A percentile compares a stretch with the other conserved stretches of the same genome.
Conservation (phyloP, 2,329 filamentous ascomycete species). For the Aureobasidium sp. region DNA sequence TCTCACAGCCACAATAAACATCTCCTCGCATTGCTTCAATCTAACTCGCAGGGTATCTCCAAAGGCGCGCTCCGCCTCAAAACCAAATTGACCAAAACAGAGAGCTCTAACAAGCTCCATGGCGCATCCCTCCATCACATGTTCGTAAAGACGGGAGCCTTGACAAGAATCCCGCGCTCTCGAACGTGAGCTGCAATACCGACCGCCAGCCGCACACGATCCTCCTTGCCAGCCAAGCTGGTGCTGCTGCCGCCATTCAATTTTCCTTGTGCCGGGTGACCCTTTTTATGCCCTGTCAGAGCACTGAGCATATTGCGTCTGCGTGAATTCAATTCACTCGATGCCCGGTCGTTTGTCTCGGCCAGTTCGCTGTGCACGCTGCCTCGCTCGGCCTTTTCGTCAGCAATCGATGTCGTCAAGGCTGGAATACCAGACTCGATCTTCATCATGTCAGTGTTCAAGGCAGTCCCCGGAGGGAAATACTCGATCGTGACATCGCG, state of each 20-base stretch:
- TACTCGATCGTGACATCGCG: conserved; percentile 85
- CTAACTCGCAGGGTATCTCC: conserved; percentile 12
- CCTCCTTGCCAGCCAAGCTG: conserved; percentile 35
- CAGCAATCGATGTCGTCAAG: conserved; percentile 36
- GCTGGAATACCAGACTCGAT: conserved; percentile 55
- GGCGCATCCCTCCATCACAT: neutral
- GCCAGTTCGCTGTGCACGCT: conserved; percentile 29
- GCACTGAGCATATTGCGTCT: conserved; percentile 39
- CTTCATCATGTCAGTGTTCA: conserved; percentile 76
- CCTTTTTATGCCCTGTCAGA: conserved; percentile 33
- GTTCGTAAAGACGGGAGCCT: conserved; percentile 32
- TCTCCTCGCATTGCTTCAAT: neutral
- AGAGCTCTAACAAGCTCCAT: neutral
- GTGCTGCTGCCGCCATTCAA: conserved; percentile 29
- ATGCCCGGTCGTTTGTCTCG: conserved; percentile 20
- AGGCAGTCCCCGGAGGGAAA: conserved; percentile 65
- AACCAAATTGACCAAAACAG: neutral
- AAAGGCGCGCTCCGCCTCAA: conserved; percentile 5
- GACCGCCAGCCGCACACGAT: conserved; percentile 42
- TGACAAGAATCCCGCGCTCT: conserved; percentile 43
- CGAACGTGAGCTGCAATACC: conserved; percentile 43
- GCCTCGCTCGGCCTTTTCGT: conserved; percentile 37
- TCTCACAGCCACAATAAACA: neutral
- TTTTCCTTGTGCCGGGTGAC: conserved; percentile 29
- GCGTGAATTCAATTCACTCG: conserved; percentile 20